A percentile compares a stretch with the other conserved stretches of the same genome.
Conservation (phyloP, 2,329 filamentous ascomycete species). For the Fonsecaea monophora region DNA sequence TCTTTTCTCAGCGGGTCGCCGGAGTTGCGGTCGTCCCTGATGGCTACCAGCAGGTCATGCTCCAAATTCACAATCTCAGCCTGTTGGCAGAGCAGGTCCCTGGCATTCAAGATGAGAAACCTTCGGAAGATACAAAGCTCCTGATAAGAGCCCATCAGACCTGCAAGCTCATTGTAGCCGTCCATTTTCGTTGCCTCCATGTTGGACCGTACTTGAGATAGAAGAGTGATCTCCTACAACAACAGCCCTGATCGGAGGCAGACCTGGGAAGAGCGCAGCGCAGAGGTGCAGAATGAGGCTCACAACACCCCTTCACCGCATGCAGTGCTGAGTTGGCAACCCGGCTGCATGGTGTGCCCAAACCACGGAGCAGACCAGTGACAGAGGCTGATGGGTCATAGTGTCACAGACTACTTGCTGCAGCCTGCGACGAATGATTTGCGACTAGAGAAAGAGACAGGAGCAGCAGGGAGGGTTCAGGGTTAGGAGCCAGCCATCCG, state of each 20-base stretch:
- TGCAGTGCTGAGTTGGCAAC: neutral
- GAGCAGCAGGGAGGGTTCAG: neutral
- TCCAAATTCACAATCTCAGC: constrained; percentile 43
- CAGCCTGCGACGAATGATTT: neutral
- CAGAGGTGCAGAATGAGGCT: neutral
- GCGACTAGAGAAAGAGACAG: neutral
- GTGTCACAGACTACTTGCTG: neutral
- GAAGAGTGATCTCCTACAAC: neutral
- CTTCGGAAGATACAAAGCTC: constrained; percentile 41
- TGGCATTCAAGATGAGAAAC: constrained; percentile 41
- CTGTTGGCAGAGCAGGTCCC: constrained; percentile 44
- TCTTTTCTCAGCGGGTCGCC: constrained; percentile 4
- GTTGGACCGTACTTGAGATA: neutral
- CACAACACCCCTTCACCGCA: neutral
- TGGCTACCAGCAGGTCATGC: constrained; percentile 11
- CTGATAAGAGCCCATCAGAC: constrained; percentile 15
- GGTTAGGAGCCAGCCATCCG: neutral
- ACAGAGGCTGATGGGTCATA: neutral
- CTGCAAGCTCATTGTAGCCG: constrained; percentile 35
- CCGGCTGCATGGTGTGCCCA: neutral
- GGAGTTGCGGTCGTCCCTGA: constrained; percentile 18
- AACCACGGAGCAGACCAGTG: neutral
- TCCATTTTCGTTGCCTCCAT: constrained; percentile 8
- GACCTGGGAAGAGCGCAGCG: neutral
- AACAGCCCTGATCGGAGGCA: neutral